Evolutionary conservation across 2,329 filamentous ascomycete genomes (phyloP).

Genomic region (Xylariaceae sp.): DNA sequence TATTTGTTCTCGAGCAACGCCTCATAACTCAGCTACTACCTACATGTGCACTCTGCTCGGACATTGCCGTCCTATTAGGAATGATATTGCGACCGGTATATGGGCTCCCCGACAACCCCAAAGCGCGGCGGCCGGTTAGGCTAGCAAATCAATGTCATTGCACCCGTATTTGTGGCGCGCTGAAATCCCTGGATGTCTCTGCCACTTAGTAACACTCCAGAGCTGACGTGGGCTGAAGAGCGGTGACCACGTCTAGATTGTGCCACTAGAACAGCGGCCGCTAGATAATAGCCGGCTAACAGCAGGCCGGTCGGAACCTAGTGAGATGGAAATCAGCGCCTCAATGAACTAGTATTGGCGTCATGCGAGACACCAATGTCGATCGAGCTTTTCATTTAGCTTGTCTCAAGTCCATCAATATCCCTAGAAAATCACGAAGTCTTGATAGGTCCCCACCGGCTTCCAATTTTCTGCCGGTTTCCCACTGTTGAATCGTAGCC

Average conservation of each 20-base stretch:
- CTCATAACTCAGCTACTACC: conserved; percentile 8
- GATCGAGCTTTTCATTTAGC: no score
- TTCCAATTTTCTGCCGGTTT: no score
- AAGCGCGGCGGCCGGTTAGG: no score
- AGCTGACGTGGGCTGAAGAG: conserved; percentile 9
- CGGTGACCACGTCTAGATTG: neutral
- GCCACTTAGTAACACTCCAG: neutral
- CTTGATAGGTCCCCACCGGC: no score
- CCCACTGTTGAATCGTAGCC: no score
- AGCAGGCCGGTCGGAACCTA: neutral
- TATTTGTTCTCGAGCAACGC: neutral
- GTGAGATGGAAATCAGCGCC: neutral
- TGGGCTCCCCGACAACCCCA: no score
- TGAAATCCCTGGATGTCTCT: neutral
- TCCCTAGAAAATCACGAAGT: no score
- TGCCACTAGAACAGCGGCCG: neutral
- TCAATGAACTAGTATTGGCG: no score
- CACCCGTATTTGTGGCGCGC: no score
- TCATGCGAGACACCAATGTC: neutral
- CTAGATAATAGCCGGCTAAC: no score
- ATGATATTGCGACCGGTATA: neutral
- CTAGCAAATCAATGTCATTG: no score
- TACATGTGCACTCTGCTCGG: neutral
- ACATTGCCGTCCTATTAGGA: neutral
- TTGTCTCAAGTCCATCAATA: no score